These are phyloP conservation scores for Beta lomatogona DNA, from an alignment of 179 eudicot genomes.

Conservation along the genomic window DNA sequence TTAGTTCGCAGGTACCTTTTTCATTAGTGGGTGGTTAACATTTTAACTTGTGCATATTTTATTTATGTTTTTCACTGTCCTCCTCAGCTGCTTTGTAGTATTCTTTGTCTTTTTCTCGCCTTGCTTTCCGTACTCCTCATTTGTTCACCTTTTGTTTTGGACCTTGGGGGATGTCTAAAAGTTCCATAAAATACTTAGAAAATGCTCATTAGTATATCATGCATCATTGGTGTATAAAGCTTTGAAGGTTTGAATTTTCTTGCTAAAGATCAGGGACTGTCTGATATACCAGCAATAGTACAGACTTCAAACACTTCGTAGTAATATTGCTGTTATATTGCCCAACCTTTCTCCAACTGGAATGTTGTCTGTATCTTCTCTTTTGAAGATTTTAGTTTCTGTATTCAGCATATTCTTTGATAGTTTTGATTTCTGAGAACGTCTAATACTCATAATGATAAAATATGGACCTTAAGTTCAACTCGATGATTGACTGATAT, in stretches of 20 bases:
- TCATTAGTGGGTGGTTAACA: neutral
- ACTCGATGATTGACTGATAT: neutral
- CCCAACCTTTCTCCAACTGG: neutral
- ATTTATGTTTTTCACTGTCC: neutral
- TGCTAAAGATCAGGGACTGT: neutral
- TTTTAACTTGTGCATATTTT: neutral
- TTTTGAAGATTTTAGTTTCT: no score
- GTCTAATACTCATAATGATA: neutral
- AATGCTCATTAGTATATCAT: neutral
- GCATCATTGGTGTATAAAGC: neutral
- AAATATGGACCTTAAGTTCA: neutral
- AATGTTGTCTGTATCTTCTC: neutral
- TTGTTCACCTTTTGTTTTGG: neutral
- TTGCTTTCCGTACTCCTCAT: neutral
- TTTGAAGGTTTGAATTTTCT: neutral
- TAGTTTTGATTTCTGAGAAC: neutral
- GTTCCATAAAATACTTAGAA: neutral
- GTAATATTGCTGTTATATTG: neutral
- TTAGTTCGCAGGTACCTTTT: conserved; percentile 82
- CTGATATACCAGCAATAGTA: neutral
- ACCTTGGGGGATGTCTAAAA: neutral
- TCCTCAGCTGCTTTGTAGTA: neutral
- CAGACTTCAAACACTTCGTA: neutral
- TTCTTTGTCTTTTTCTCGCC: neutral
- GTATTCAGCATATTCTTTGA: neutral